Evolutionary conservation across 805 yeast species (phyloP).

Genomic region (Candida tallmaniae): DNA sequence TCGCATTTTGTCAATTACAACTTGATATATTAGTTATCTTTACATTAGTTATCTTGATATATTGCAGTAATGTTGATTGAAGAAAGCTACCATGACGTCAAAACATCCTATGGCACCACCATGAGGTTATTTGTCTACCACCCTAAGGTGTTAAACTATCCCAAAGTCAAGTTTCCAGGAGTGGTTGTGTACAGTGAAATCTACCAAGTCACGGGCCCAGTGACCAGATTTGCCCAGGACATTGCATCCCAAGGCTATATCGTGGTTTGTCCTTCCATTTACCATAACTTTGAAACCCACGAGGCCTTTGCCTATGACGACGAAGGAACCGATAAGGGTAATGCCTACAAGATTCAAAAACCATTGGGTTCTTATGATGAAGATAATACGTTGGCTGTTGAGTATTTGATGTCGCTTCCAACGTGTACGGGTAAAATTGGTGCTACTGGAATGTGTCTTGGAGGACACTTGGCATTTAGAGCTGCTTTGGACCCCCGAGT

Average conservation of each 20-base stretch:
- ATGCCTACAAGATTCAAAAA: conserved; percentile 59
- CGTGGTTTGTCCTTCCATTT: conserved; percentile 74
- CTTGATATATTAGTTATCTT: too few relatives aligned
- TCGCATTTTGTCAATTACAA: too few relatives aligned
- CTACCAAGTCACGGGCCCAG: conserved; percentile 81
- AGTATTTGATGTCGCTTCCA: conserved; percentile 50
- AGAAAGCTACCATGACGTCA: conserved; percentile 60
- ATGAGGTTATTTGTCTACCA: conserved; percentile 63
- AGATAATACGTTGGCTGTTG: conserved; percentile 61
- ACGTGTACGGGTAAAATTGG: conserved; percentile 74
- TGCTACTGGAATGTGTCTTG: conserved; percentile 84
- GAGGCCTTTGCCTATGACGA: conserved; percentile 66
- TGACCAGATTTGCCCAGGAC: conserved; percentile 67
- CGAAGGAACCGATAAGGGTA: conserved; percentile 74
- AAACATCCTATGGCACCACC: conserved; percentile 61
- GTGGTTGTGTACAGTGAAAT: conserved; percentile 77
- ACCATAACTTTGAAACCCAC: conserved; percentile 65
- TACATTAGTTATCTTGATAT: too few relatives aligned
- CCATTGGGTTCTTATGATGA: conserved; percentile 72
- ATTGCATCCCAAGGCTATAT: conserved; percentile 79
- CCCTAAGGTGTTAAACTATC: conserved; percentile 68
- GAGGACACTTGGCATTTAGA: conserved; percentile 78
- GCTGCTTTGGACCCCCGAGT: conserved; percentile 61
- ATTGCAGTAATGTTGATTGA: conserved; percentile 61
- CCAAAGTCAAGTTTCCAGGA: conserved; percentile 77